phyloP scores from a whole-genome alignment of 176 grass and related monocot genomes.

The Oryza glaberrima region DNA sequence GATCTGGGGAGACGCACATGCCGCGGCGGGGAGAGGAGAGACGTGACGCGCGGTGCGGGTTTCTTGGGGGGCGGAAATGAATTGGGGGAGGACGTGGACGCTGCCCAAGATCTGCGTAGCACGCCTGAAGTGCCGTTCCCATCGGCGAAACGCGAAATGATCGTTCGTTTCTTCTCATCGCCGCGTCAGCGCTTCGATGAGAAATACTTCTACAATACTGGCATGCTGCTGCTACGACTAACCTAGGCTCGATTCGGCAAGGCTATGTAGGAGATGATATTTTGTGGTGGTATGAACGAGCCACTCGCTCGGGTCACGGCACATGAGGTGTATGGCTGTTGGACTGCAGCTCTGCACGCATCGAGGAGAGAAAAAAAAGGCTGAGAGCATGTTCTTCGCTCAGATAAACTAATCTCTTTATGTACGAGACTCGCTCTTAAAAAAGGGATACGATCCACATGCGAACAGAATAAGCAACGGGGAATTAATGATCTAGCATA shows the following conservation, averaged over 20 bases:
- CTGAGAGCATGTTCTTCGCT: neutral
- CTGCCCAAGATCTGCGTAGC: neutral
- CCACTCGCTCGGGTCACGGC: neutral
- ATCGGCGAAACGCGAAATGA: neutral
- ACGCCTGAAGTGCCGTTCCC: neutral
- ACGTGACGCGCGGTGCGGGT: neutral
- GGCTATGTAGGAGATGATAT: neutral
- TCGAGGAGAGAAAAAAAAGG: neutral
- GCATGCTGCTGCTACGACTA: neutral
- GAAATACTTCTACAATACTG: neutral
- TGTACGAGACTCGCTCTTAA: neutral
- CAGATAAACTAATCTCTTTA: neutral
- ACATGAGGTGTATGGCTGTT: neutral
- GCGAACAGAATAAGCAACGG: neutral
- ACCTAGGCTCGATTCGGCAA: neutral
- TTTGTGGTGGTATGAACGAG: neutral
- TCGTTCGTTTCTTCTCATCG: neutral
- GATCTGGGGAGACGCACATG: neutral
- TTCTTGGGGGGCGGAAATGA: neutral
- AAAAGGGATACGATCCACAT: neutral
- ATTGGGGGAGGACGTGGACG: neutral
- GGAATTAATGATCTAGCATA: neutral
- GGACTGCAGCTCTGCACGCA: neutral
- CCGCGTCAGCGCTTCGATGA: neutral
- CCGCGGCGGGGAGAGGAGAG: neutral